Base-by-base conservation (phyloP, 2,329 filamentous ascomycete genomes). In the Pseudocercospora pini-densiflorae region DNA sequence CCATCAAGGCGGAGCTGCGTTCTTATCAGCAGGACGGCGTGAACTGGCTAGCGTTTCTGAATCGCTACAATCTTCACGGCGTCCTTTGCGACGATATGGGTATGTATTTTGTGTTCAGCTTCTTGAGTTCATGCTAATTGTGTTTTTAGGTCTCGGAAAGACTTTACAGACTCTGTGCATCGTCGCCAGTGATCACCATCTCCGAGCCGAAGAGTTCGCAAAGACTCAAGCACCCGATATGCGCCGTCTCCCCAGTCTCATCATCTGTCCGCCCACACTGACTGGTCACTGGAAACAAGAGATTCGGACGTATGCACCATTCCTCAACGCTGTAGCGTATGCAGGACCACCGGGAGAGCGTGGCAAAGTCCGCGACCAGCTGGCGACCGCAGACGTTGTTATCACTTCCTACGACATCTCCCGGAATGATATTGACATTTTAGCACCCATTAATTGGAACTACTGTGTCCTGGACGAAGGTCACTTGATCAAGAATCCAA, bases 31-130 rank as follows among this genome's bases (percentile, higher is more conserved):
- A 99, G 79, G 95, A 99, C 62, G 95, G 95, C 77, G 94, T 99
- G 76, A 99, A 99, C 77, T 99, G 95, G 95, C 88, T 99, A 60
- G 90, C 96, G 64, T 99, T 99, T 82, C 89, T 99, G 72, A 99
- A 99, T 78, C 94, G 94, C 65, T 99, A 98, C 77, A 94, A 99
- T 75, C 88, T 99, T 1, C 96, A 99, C 74, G 95, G 95, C 58
- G 97, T 99, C 79, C 92, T 99, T 66, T 99, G 95, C 77, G 95
- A 99, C 76, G 95, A 99, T 78, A 99, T 99, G 95, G 95, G 95
- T 55, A 12, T 12, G 47, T 51, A 24, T 51, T 12, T 2, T 23
- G 21, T 14, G 9, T 23, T 51, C 47, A 23, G 3, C 4, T 14
- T 51, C 21, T 23, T 14, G 10, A 23, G 5, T 16, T 4, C 24